Base-by-base conservation (phyloP, 1,284 basidiomycete species). In the Cyathus pygmaeus region DNA sequence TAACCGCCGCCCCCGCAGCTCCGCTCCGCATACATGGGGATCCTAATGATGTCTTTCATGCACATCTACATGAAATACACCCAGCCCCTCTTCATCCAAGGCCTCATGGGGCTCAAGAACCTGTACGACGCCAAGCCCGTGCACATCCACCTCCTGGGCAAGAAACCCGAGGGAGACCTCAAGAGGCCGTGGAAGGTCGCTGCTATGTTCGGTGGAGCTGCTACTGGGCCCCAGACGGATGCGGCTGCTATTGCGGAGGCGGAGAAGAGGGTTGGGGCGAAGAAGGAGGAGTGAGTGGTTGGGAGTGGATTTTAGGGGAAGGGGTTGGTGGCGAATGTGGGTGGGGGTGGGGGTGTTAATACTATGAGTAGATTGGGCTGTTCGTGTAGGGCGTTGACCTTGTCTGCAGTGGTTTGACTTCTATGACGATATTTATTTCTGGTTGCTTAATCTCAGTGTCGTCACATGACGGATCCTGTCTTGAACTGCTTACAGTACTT, bases 41-140 rank as follows among this genome's bases (percentile, higher is more conserved):
- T 95, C 69, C 91, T 89, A 51, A 95, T 95, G 91, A 95, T 95
- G 93, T 83, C 72, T 58, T 91, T 96, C 84, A 89, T 97, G 81
- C 95, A 97, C 79, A 65, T 91, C 55, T 97, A 96, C 85, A 80
- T 94, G 77, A 88, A 92, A 73, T 96, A 93, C 85, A 95, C 94
- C 13, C 95, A 96, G 73, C 95, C 95, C 11, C 86, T 96, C 64
- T 96, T 97, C 82, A 91, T 97, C 64, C 95, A 97, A 77, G 87
- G 87, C 31, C 85, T 97, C 68, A 96, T 96, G 94, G 94, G 92
- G 23, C 64, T 97, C 72, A 97, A 98, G 83, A 86, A 85, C 52
- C 78, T 95, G 49, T 94, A 92, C 76, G 95, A 97, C 72, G 90
- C 93, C 62, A 95, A 95, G 77, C 85, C 87, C 19, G 87, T 95